A percentile compares a stretch with the other conserved stretches of the same genome.
These are phyloP conservation scores for Holtermannia corniformis DNA, from an alignment of 768 basidiomycete genomes.

Conservation along the genomic window DNA sequence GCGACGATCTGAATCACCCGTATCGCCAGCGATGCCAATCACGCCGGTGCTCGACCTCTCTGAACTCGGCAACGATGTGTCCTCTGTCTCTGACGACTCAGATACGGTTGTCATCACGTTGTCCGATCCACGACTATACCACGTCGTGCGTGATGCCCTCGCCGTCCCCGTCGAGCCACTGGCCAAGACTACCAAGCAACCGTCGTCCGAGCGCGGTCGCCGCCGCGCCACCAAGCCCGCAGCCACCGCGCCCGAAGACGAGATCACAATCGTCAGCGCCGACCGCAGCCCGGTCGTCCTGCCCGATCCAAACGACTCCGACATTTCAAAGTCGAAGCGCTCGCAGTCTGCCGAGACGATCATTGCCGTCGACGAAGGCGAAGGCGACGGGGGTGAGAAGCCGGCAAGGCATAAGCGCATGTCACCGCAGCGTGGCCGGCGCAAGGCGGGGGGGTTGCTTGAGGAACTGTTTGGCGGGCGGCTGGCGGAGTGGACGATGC, in stretches of 20 bases:
- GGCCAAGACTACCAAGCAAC: neutral
- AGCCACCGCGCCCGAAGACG: neutral
- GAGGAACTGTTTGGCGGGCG: neutral
- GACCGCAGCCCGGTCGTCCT: neutral
- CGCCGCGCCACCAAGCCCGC: neutral
- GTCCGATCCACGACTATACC: conserved; percentile 11
- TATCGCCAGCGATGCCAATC: neutral
- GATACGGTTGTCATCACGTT: conserved; percentile 10
- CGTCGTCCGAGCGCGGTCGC: neutral
- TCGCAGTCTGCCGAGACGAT: neutral
- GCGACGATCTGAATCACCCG: neutral
- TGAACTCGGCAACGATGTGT: neutral
- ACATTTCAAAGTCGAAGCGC: neutral
- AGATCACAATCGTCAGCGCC: neutral
- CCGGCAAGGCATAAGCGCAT: neutral
- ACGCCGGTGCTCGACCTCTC: neutral
- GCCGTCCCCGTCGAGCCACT: neutral
- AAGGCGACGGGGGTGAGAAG: neutral
- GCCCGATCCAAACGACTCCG: neutral
- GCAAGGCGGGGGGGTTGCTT: neutral
- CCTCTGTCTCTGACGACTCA: neutral
- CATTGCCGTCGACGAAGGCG: neutral
- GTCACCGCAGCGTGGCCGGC: neutral
- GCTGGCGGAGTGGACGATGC: neutral
- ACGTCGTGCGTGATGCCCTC: conserved; percentile 9